phyloP scores from a whole-genome alignment of 1,284 basidiomycete species.

The Somion occarium region DNA sequence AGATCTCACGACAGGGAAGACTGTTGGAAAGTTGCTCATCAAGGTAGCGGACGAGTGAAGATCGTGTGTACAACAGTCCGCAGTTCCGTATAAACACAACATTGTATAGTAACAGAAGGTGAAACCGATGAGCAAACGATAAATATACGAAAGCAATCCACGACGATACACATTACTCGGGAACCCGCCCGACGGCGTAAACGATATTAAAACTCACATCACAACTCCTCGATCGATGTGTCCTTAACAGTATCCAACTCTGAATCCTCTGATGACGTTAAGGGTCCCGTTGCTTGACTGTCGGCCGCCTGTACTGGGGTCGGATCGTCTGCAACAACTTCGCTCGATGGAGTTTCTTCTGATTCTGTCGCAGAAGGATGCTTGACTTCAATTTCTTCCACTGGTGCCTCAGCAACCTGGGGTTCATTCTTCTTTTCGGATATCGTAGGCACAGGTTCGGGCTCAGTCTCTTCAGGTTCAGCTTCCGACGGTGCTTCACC shows the following conservation, averaged over 20 bases:
- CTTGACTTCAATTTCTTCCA: neutral
- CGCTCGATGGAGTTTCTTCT: neutral
- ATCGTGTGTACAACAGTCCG: neutral
- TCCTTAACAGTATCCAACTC: neutral
- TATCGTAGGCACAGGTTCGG: neutral
- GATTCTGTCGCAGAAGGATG: neutral
- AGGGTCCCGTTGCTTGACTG: too few relatives aligned
- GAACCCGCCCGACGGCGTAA: too few relatives aligned
- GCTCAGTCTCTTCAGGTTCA: neutral
- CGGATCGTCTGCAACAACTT: too few relatives aligned
- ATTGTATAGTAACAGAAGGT: neutral
- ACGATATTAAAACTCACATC: neutral
- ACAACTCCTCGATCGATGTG: neutral
- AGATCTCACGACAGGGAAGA: conserved; percentile 76
- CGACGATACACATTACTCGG: too few relatives aligned
- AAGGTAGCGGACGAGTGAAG: conserved; percentile 35
- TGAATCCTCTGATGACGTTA: too few relatives aligned
- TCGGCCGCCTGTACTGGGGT: too few relatives aligned
- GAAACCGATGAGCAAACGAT: neutral
- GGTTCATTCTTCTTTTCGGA: neutral
- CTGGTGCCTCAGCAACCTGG: neutral
- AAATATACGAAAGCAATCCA: neutral
- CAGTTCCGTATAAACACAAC: neutral
- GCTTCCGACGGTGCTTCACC: neutral
- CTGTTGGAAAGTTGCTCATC: conserved; percentile 80